Conservation (phyloP, 2,329 filamentous ascomycete species). For the Xylariaceae sp. region DNA sequence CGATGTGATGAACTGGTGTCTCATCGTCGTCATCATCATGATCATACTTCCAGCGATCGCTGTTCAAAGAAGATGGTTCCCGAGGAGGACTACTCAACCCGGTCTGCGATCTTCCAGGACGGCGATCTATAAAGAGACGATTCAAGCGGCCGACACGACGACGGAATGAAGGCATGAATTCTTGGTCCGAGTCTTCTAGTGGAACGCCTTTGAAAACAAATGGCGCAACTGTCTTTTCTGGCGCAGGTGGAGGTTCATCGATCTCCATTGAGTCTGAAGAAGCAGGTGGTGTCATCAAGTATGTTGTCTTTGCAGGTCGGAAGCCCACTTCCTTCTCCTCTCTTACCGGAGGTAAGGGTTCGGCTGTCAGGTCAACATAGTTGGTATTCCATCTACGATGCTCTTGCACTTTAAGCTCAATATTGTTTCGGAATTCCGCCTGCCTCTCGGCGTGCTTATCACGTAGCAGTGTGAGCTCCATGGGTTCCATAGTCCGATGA, state of each 20-base stretch:
- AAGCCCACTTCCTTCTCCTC: slow-evolving; percentile 63
- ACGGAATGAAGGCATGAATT: slow-evolving; percentile 64
- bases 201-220: slow-evolving; percentile 45
- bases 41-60: slow-evolving; percentile 81
- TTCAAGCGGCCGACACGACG: slow-evolving; percentile 81
- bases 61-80: slow-evolving; percentile 36
- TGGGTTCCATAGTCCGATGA: slow-evolving; percentile 62
- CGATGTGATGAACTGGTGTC: slow-evolving; percentile 68
- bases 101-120: slow-evolving; percentile 49
- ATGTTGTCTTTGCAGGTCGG: slow-evolving; percentile 68
- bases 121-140: slow-evolving; percentile 82
- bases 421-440: slow-evolving; percentile 73
- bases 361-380: slow-evolving; percentile 82
- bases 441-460: slow-evolving; percentile 79
- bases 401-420: slow-evolving; percentile 82
- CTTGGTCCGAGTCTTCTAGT: slow-evolving; percentile 36
- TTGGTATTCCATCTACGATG: slow-evolving; percentile 90
- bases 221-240: slow-evolving; percentile 31
- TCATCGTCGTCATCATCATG: slow-evolving; percentile 75
- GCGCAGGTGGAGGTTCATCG: slow-evolving; percentile 38
- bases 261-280: slow-evolving; percentile 55
- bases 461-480: slow-evolving; percentile 72
- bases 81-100: slow-evolving; percentile 24
- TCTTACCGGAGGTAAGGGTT: slow-evolving; percentile 74
- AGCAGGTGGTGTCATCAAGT: slow-evolving; percentile 62